Evolutionary conservation across 768 basidiomycete genomes (phyloP), one percentile per base, ranked within the genome.

Genomic region (Termitomyces sp.): DNA sequence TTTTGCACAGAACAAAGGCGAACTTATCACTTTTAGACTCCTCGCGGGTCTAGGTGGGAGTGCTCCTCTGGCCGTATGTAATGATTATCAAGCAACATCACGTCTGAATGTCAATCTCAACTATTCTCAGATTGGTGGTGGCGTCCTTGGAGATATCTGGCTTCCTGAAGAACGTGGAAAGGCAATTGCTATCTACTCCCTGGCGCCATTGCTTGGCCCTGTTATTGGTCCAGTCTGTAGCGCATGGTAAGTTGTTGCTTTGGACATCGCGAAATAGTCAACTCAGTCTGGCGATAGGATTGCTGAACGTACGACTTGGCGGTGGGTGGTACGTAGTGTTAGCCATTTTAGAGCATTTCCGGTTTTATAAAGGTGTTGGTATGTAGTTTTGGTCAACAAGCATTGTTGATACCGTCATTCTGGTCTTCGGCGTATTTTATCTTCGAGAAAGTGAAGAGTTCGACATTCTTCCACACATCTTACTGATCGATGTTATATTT

Each of bases 41-140:
- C 68, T 90, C 2, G 71, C 87, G 1, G 88, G 89, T 2, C 56
- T 91, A 1, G 89, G 89, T 28, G 89, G 88, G 0, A 84, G 85
- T 52, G 88, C 88, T 0, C 85, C 88, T 6, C 70, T 88, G 1
- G 69, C 82, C 5, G 81, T 88, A 60, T n/a, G 74, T 64, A 32
- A 72, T 74, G 14, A 72, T 76, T 60, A 58, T 73, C 2, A 63
- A 72, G 73, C 11, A 48, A 12, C 1, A 73, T 73, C 21, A 4
- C 3, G 28, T 37, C 17, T 7, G 45, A 25, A 47, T 51, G 7
- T 28, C n/a, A 21, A 6, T 37, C 5, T 14, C 48, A 21, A 10
- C 52, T 34, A 32, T 28, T 19, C 40, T 10, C 40, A 80, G 77
- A 66, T 78, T 49, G 88, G 87, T 49, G 88, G 85, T 23, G 89